Evolutionary conservation across 2,329 filamentous ascomycete species (phyloP), one percentile per base, ranked within the genome.

Genomic region (Cladosporium sp.): DNA sequence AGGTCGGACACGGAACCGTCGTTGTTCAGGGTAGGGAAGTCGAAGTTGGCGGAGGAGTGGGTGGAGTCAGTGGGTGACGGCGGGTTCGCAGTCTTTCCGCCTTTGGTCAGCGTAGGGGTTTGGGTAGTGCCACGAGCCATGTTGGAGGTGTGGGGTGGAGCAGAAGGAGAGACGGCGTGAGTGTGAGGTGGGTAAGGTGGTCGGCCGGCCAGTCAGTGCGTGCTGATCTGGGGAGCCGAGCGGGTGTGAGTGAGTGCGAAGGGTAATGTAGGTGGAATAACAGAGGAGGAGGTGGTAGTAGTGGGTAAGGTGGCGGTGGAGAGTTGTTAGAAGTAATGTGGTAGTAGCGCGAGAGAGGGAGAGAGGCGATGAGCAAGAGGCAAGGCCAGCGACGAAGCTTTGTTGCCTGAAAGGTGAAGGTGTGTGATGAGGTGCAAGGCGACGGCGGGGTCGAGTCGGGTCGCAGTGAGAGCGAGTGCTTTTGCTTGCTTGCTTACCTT

Each of bases 1-100:
- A 75, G 66, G 58, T 74, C 67, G 32, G 69, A 57, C 26, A 74
- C 63, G 13, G 72, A 72, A 34, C 73, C 73, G 74, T 76, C 71
- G 54, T 62, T 67, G 64, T 72, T 68, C 16, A 75, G 67, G 11
- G 68, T 70, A 2, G 74, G 74, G 63, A 75, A 75, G 66, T 53
- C 64, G 67, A 74, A 70, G 53, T 62, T 25, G 30, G 5, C 54
- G 21, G 65, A 57, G 11, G 10, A 14, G 46, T 63, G 23, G 1
- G 43, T 26, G 43, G 51, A 30, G 7, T 48, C 36, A 26, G 36
- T 51, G 25, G 49, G 30, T 25, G 54, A 58, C 23, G 30, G 39
- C 23, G 7, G 43, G 48, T 14, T 14, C 10, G 51, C 39, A 36
- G 46, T 28, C 57, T 49, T 61, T 39, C n/a, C 28, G 23, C 34